Percentiles rank a stretch among this genome's conserved stretches.
These are phyloP conservation scores for Saksenaea oblongispora DNA, from an alignment of 371 early-diverging fungal species.

Conservation along the genomic window DNA sequence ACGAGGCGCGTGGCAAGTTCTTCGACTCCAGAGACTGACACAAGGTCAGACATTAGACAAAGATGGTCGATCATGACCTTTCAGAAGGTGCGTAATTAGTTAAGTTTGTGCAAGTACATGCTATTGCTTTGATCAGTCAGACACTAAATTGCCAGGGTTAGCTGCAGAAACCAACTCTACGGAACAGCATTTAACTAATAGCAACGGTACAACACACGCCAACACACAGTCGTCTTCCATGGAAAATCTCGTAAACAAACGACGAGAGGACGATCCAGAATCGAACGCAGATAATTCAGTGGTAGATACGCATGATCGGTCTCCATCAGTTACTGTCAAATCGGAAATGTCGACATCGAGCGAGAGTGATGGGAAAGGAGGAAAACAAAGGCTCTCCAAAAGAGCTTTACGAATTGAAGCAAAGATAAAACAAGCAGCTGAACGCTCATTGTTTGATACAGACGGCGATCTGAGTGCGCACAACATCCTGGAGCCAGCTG, in stretches of 20 bases:
- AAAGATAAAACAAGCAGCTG: constrained; percentile 21
- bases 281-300: not conserved
- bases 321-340: not conserved
- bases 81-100: not conserved
- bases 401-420: constrained; percentile 24
- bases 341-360: not conserved
- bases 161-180: not conserved
- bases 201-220: not conserved
- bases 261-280: not conserved
- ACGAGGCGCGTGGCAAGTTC: not conserved
- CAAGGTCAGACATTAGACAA: not conserved
- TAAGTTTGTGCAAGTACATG: not conserved
- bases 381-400: constrained; percentile 18
- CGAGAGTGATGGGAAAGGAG: not conserved
- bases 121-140: not conserved
- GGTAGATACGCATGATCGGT: not conserved
- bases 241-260: not conserved
- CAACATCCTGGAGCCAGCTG: constrained; percentile 37
- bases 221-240: not conserved
- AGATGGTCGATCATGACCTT: constrained; percentile 4
- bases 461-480: constrained; percentile 45
- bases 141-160: not conserved
- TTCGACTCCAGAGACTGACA: not conserved
- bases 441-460: constrained; percentile 42
- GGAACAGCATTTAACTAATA: not conserved